These are phyloP conservation scores for Shiraia bambusicola DNA, from an alignment of 2,329 filamentous ascomycete genomes.

Conservation along the genomic window DNA sequence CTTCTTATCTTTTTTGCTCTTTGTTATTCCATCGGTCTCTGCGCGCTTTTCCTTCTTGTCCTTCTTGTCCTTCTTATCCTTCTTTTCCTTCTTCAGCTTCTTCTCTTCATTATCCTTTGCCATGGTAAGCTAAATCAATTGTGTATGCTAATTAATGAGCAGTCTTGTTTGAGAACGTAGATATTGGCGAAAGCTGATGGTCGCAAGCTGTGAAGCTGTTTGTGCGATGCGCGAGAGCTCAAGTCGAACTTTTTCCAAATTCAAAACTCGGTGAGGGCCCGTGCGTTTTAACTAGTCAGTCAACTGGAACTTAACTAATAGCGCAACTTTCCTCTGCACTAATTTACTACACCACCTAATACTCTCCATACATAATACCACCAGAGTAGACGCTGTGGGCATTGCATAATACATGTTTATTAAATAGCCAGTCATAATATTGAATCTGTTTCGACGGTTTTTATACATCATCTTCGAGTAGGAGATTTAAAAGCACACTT, in stretches of 20 bases:
- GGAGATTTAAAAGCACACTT: constrained; percentile 12
- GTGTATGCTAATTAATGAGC: not conserved
- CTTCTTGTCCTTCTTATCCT: constrained; percentile 62
- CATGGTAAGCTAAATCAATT: constrained; percentile 26
- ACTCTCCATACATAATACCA: too few species aligned
- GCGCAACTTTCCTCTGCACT: constrained; percentile 4
- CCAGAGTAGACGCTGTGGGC: too few species aligned
- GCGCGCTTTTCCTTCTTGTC: constrained; percentile 69
- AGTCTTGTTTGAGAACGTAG: not conserved
- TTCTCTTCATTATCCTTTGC: constrained; percentile 43
- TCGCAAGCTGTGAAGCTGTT: constrained; percentile 16
- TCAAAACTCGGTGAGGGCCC: constrained; percentile 16
- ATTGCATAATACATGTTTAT: too few species aligned
- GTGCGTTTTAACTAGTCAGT: too few species aligned
- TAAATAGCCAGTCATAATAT: not conserved
- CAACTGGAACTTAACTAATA: constrained; percentile 9
- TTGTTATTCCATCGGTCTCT: constrained; percentile 42
- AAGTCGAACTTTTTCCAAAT: constrained; percentile 18
- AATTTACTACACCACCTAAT: not conserved
- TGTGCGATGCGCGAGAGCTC: constrained; percentile 9
- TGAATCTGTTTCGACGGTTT: not conserved
- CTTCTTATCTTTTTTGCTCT: constrained; percentile 60
- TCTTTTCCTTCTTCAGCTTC: constrained; percentile 56
- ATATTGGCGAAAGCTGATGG: not conserved
- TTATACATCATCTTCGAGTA: not conserved